Conservation (phyloP, 805 yeast species). For the Tetrapisispora namnaoensis region DNA sequence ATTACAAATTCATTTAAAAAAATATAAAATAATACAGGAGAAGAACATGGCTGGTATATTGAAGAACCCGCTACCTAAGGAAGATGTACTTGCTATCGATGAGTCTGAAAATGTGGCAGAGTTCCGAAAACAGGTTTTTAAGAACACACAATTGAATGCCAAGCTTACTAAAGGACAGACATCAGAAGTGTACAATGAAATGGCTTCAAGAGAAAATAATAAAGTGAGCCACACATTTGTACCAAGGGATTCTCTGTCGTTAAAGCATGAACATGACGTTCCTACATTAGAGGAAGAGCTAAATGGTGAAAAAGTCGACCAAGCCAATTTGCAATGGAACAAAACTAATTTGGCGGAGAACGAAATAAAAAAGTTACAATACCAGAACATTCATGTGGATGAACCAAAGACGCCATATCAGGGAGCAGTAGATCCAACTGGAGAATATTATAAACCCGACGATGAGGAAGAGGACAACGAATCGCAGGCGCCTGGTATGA, state of each 20-base stretch:
- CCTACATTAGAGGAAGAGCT: slow-evolving; percentile 3
- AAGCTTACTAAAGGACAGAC: slow-evolving; percentile 31
- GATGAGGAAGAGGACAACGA: slow-evolving; percentile 33
- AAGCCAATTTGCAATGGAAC: slow-evolving; percentile 69
- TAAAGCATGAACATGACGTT: slow-evolving; percentile 23
- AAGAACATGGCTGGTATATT: slow-evolving; percentile 39
- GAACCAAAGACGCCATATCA: slow-evolving; percentile 96
- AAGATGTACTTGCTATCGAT: slow-evolving; percentile 11
- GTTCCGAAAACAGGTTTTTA: slow-evolving; percentile 61
- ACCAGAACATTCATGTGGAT: slow-evolving; percentile 47
- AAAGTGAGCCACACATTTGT: slow-evolving; percentile 1
- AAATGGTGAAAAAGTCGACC: slow-evolving; percentile 16
- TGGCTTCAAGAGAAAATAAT: not conserved
- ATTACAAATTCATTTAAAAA: not conserved
- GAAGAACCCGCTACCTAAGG: slow-evolving; percentile 36
- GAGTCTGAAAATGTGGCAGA: slow-evolving; percentile 29
- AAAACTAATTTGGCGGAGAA: slow-evolving; percentile 59
- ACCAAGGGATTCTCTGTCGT: slow-evolving; percentile 27
- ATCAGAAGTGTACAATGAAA: not conserved
- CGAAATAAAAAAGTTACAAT: slow-evolving; percentile 59
- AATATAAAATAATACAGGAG: not conserved
- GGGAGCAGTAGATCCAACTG: slow-evolving; percentile 75
- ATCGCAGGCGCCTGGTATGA: slow-evolving; percentile 29
- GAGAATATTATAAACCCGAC: slow-evolving; percentile 68
- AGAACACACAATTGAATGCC: slow-evolving; percentile 71